phyloP scores from a whole-genome alignment of 148 eudicot species.

The Camellia granthamiana region DNA sequence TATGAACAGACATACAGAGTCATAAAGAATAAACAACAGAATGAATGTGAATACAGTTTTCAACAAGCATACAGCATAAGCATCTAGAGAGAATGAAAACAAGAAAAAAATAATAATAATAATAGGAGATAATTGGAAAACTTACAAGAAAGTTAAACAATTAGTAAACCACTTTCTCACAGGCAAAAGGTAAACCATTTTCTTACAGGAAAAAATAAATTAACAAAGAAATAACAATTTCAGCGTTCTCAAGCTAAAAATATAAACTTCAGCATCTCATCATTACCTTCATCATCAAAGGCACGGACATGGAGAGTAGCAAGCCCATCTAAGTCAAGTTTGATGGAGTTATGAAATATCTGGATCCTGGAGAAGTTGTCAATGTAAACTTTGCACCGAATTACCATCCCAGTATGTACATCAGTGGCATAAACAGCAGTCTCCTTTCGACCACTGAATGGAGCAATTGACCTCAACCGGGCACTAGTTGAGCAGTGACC shows the following conservation, averaged over 20 bases:
- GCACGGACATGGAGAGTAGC: constrained; percentile 86
- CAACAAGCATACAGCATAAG: background rate
- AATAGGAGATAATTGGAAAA: background rate
- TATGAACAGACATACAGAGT: background rate
- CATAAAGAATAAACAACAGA: background rate
- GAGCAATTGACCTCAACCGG: constrained; percentile 74
- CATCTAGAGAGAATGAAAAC: background rate
- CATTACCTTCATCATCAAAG: constrained; percentile 82
- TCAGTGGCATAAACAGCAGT: constrained; percentile 93
- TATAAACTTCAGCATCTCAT: constrained; percentile 9
- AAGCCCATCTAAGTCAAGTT: constrained; percentile 92
- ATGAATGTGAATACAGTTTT: background rate
- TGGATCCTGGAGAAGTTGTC: constrained; percentile 82
- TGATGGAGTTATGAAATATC: constrained; percentile 84
- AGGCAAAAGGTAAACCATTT: too few species aligned
- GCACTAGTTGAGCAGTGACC: constrained; percentile 91
- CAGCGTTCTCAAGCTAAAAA: background rate
- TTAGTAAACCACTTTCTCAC: too few species aligned
- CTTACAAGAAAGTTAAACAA: too few species aligned
- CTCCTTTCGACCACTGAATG: constrained; percentile 84
- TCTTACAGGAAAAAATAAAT: background rate
- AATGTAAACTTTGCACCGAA: constrained; percentile 85
- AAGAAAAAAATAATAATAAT: background rate
- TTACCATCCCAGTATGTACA: constrained; percentile 63
- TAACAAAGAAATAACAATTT: background rate